Percentiles rank a stretch among this genome's conserved stretches.
Conservation (phyloP, 768 basidiomycete genomes). For the Suillus cothurnatus region DNA sequence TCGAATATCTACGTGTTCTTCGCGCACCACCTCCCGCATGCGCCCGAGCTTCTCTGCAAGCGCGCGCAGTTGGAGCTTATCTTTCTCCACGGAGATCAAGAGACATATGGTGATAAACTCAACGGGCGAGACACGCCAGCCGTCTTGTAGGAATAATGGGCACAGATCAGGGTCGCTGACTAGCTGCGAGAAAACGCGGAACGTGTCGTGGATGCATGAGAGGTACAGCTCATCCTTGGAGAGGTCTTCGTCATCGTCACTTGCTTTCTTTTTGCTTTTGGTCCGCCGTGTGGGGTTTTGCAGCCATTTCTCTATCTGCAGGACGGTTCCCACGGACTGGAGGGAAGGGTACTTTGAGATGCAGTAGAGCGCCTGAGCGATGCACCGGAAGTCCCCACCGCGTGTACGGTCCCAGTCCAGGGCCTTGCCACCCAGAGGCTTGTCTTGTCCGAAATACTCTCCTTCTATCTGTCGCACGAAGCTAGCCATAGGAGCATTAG, state of each 20-base stretch:
- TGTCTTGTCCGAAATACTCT: conserved; percentile 44
- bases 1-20: conserved; percentile 62
- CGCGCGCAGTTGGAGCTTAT: conserved; percentile 37
- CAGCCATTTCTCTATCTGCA: conserved; percentile 56
- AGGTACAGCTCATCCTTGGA: conserved; percentile 37
- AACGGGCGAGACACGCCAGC: conserved; percentile 61
- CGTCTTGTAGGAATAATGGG: conserved; percentile 40
- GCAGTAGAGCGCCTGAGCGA: conserved; percentile 54
- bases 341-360: conserved; percentile 47
- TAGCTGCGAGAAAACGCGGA: conserved; percentile 48
- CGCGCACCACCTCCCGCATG: conserved; percentile 60
- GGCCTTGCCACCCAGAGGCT: conserved; percentile 34
- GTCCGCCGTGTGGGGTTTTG: conserved; percentile 21
- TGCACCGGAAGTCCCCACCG: conserved; percentile 59
- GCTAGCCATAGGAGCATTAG: conserved; percentile 53
- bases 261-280: conserved; percentile 26
- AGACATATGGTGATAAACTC: conserved; percentile 64
- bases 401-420: conserved; percentile 54
- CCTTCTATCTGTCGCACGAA: conserved; percentile 62
- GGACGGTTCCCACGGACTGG: conserved; percentile 32
- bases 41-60: conserved; percentile 46
- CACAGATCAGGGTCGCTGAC: conserved; percentile 38
- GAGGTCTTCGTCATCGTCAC: conserved; percentile 21
- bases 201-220: conserved; percentile 42
- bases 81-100: conserved; percentile 54